Percentiles rank a stretch among this genome's conserved stretches.
These are phyloP conservation scores for Stromatinia cepivora DNA, from an alignment of 2,329 filamentous ascomycete genomes.

Conservation along the genomic window DNA sequence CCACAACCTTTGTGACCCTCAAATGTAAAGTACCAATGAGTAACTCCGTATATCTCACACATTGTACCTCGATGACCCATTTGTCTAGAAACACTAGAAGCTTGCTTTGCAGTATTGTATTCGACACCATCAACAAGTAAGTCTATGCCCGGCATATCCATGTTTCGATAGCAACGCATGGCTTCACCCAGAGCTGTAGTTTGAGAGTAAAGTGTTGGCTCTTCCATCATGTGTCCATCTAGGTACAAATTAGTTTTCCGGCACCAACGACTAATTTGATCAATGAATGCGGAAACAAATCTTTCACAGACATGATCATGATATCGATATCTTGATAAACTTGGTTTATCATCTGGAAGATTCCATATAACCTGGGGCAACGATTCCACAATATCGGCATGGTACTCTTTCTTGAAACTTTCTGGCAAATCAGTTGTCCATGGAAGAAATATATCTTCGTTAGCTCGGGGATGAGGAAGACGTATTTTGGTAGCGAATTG, in stretches of 20 bases:
- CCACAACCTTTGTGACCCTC: conserved; percentile 42
- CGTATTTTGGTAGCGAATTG: conserved; percentile 41
- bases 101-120: conserved; percentile 42
- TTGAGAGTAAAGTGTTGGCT: conserved; percentile 40
- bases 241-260: conserved; percentile 36
- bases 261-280: conserved; percentile 39
- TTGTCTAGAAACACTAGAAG: conserved; percentile 39
- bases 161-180: conserved; percentile 41
- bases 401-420: conserved; percentile 35
- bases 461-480: conserved; percentile 33
- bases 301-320: conserved; percentile 41
- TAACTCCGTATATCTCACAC: conserved; percentile 41
- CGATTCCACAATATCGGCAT: conserved; percentile 32
- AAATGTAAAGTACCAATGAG: conserved; percentile 41
- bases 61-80: conserved; percentile 38
- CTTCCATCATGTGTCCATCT: conserved; percentile 42
- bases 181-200: conserved; percentile 41
- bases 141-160: conserved; percentile 41
- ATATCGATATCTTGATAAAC: conserved; percentile 37
- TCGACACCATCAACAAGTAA: conserved; percentile 40
- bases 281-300: conserved; percentile 41
- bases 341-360: conserved; percentile 35
- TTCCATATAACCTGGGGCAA: conserved; percentile 42
- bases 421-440: conserved; percentile 40
- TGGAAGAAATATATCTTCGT: conserved; percentile 39